Base-by-base conservation (phyloP, 805 yeast species). In the Dipodascus albidus region DNA sequence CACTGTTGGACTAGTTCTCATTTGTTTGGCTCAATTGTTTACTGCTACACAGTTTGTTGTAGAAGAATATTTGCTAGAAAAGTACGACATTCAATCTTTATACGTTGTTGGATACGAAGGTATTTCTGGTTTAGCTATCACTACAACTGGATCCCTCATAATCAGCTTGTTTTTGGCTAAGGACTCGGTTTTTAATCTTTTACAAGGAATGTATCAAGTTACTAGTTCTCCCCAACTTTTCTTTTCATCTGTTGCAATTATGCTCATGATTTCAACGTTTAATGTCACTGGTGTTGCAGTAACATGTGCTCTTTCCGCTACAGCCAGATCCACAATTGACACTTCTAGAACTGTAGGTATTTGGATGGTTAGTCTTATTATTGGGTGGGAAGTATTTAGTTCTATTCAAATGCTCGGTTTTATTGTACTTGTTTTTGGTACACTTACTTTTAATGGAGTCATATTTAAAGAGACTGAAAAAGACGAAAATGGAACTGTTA, bases 381-480 rank as follows among this genome's bases (percentile, higher is more conserved):
- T 85, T 57, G 93, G 91, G 2, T 86, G 93, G 95, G 93, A 86
- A 66, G 60, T 72, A 1, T 86, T 85, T 68, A 73, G 73, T 20
- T 60, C 69, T n/a, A 66, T 82, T 51, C 95, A 86, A 64, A 68
- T 81, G 20, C 24, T 76, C 19, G 95, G 93, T 0, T 86, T 86
- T 62, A 68, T 63, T 0, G 61, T 80, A 20, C 69, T 86, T 50
- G 88, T 84, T 3, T 73, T 77, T 55, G 95, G 95, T 9, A 85
- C 93, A 0, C 67, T 86, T 52, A 74, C 83, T 52, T 86, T 83
- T 70, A 86, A 86, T 62, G 85, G 84, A 2, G 85, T 83, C 1
- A 68, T 85, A 11, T 42, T 49, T 23, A 8, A 8, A 6, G 31
- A 47, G 17, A 4, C 27, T 3, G 31, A 21, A 22, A 4, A 47